These are phyloP conservation scores for Alternaria rosae DNA, from an alignment of 2,329 filamentous ascomycete species.

Conservation along the genomic window DNA sequence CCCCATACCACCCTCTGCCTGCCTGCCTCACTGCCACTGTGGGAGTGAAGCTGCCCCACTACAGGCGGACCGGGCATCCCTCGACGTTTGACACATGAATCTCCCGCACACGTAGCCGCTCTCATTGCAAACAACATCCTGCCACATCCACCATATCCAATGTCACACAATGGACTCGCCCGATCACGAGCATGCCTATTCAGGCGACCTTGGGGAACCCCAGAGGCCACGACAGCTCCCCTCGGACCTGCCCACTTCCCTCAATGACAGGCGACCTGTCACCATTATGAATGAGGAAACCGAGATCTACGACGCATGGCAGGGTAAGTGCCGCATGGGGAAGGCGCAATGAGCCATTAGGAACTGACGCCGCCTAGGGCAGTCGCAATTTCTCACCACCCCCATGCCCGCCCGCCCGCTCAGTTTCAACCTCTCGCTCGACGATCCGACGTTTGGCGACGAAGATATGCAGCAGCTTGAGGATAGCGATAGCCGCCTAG, in stretches of 20 bases:
- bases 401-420: slow-evolving; percentile 85
- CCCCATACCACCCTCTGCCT: slow-evolving; percentile 1
- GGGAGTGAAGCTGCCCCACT: slow-evolving; percentile 13
- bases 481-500: slow-evolving; percentile 85
- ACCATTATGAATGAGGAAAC: slow-evolving; percentile 78
- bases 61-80: slow-evolving; percentile 11
- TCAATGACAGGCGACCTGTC: slow-evolving; percentile 83
- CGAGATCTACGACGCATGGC: slow-evolving; percentile 99
- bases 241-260: slow-evolving; percentile 84
- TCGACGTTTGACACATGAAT: slow-evolving; percentile 19
- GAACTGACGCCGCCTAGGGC: slow-evolving; percentile 64
- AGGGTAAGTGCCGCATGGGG: slow-evolving; percentile 69
- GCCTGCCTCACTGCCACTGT: not conserved
- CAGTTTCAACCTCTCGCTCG: slow-evolving; percentile 83
- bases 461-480: slow-evolving; percentile 64
- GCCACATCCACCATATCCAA: slow-evolving; percentile 19
- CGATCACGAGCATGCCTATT: slow-evolving; percentile 45
- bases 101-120: slow-evolving; percentile 9
- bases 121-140: not conserved
- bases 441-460: slow-evolving; percentile 78
- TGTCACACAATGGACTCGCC: slow-evolving; percentile 48
- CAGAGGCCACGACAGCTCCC: slow-evolving; percentile 66
- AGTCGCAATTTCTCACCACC: slow-evolving; percentile 92
- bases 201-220: slow-evolving; percentile 37
- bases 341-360: slow-evolving; percentile 6